Percentiles rank a stretch among this genome's conserved stretches.
These are phyloP conservation scores for Crepidotus variabilis DNA, from an alignment of 768 basidiomycete genomes.

Conservation along the genomic window DNA sequence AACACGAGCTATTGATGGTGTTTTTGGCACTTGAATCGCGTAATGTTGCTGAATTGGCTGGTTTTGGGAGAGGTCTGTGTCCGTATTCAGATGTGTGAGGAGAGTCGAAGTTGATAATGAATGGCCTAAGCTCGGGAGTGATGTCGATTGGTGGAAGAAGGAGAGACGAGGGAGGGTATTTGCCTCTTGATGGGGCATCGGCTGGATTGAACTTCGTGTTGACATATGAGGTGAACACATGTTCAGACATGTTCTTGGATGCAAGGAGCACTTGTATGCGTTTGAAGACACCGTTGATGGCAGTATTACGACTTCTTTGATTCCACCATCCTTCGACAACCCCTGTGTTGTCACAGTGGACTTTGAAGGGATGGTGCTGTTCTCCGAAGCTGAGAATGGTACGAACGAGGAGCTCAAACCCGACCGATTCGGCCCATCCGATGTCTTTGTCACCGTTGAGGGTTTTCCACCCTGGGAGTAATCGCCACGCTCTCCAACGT, in stretches of 20 bases:
- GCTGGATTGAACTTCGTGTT: conserved; percentile 32
- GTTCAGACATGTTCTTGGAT: not conserved
- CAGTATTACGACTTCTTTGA: conserved; percentile 27
- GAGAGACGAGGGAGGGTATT: conserved; percentile 13
- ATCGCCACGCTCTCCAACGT: conserved; percentile 28
- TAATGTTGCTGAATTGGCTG: conserved; percentile 1
- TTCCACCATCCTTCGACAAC: conserved; percentile 41
- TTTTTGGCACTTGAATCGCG: conserved; percentile 9
- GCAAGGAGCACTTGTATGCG: conserved; percentile 10
- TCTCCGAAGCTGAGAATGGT: conserved; percentile 7
- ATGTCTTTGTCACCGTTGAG: conserved; percentile 29
- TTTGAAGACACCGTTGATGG: conserved; percentile 24
- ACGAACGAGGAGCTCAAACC: conserved; percentile 34
- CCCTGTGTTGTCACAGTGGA: conserved; percentile 36
- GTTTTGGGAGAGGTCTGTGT: not conserved
- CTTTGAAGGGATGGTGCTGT: conserved; percentile 3
- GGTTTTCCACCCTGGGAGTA: conserved; percentile 26
- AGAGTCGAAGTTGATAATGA: conserved; percentile 21
- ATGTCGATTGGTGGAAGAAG: conserved; percentile 28
- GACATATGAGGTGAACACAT: conserved; percentile 28
- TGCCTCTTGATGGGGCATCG: conserved; percentile 33
- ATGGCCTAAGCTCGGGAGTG: conserved; percentile 19
- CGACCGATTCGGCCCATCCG: conserved; percentile 42
- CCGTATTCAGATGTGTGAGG: conserved; percentile 5
- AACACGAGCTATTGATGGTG: not conserved